phyloP scores from a whole-genome alignment of 176 grass and related monocot genomes.

The Echinochloa phyllopogon region DNA sequence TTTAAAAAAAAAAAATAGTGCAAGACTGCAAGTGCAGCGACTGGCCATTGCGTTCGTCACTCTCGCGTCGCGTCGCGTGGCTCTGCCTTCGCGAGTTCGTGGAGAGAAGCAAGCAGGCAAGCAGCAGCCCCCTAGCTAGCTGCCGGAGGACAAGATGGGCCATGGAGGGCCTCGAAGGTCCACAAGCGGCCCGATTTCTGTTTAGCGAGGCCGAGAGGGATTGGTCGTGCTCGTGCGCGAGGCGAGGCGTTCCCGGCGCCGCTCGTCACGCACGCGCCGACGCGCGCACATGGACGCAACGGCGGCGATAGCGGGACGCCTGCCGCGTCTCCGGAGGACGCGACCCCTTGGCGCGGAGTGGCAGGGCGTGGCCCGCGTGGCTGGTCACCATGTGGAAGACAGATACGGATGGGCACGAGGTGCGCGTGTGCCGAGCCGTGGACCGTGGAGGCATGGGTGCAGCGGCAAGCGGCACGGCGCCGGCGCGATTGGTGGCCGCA shows the following conservation, averaged over 20 bases:
- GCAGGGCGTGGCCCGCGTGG: background rate
- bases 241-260: background rate
- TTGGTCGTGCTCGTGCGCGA: background rate
- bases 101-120: background rate
- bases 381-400: background rate
- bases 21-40: background rate
- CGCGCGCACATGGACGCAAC: constrained; percentile 3
- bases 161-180: background rate
- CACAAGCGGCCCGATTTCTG: background rate
- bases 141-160: background rate
- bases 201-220: too few species aligned
- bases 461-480: background rate
- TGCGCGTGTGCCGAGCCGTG: constrained; percentile 4
- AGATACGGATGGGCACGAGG: background rate
- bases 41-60: background rate
- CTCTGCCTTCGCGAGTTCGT: background rate
- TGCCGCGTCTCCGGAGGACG: background rate
- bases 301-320: constrained; percentile 3
- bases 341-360: background rate
- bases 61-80: background rate
- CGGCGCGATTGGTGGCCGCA: constrained; percentile 17
- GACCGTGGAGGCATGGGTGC: background rate
- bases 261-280: constrained; percentile 16
- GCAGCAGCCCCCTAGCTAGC: too few species aligned
- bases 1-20: too few species aligned